Base-by-base conservation (phyloP, 75 land plant species). In the Cupressus sempervirens region DNA sequence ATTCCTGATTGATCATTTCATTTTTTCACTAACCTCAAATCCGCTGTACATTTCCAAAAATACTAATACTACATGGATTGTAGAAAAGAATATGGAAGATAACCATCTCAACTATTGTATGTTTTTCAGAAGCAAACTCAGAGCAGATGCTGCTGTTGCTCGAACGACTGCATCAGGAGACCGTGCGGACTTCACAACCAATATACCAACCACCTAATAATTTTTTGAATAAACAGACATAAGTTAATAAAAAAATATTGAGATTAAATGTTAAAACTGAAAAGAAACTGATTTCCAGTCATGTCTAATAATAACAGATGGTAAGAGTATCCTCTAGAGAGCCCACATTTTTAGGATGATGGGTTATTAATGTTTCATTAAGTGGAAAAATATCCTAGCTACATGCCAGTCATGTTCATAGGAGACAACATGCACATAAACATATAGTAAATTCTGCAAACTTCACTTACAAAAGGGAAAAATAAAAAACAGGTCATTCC, bases 131-230 rank as follows among this genome's bases (percentile, higher is more conserved):
- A 95, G 86, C 73, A 90, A 43, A 45, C 99, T 91, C 79, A 98
- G 73, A 76, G 99, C 91, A 13, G 84, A 87, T 34, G 94, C 92
- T 85, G 95, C 90, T 58, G 94, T 88, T 58, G 98, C 91, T 86
- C 98, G 87, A 38, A 98, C 99, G 82, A 94, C 85, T 80, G 93
- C 90, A 84, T 93, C 94, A 62, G 93, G 86, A 48, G 99, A 93
- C 16, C 83, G 90, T 75, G 91, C 93, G 83, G 92, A 85, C 89
- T 91, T 93, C 40, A 87, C 58, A 7, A 94, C 89, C 81, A 98
- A 82, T 40, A 92, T 52, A 35, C 90, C 91, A 73, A 95, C 92
- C 32, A 98, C 95, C 99, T 97, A 84, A 14, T 86, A 76, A 70
- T 48, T 16, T n/a, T n/a, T 40, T 38, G 2, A 26, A 54, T 32